A percentile compares a stretch with the other conserved stretches of the same genome.
Evolutionary conservation across 2,329 filamentous ascomycete species (phyloP).

Genomic region (Fusarium paranaense): DNA sequence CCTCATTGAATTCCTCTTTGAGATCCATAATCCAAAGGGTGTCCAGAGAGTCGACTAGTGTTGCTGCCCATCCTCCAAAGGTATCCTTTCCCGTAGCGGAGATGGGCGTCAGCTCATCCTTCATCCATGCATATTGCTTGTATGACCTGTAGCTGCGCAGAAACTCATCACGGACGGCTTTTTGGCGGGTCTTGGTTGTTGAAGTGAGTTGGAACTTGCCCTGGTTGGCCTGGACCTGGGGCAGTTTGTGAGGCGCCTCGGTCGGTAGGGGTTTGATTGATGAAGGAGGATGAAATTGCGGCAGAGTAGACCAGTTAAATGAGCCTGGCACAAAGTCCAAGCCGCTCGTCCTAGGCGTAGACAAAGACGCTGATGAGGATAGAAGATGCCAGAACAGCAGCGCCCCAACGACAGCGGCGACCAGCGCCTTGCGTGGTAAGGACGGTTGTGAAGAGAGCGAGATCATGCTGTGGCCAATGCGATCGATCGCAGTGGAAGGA

Average conservation of each 20-base stretch:
- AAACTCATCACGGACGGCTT: slow-evolving; percentile 56
- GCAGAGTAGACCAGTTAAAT: slow-evolving; percentile 48
- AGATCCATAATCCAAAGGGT: slow-evolving; percentile 74
- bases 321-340: slow-evolving; percentile 37
- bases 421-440: not conserved
- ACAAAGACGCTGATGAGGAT: not conserved
- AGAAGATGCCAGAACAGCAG: not conserved
- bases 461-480: not conserved
- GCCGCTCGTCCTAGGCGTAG: not conserved
- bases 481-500: not conserved
- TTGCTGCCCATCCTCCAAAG: slow-evolving; percentile 69
- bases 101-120: slow-evolving; percentile 64
- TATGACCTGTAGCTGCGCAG: slow-evolving; percentile 63
- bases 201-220: slow-evolving; percentile 33
- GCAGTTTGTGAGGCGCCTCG: slow-evolving; percentile 41
- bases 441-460: slow-evolving; percentile 1
- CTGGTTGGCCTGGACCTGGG: slow-evolving; percentile 46
- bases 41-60: slow-evolving; percentile 70
- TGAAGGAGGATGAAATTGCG: slow-evolving; percentile 45
- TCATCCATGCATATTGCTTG: slow-evolving; percentile 63
- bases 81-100: slow-evolving; percentile 58
- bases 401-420: not conserved
- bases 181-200: slow-evolving; percentile 46
- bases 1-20: slow-evolving; percentile 66
- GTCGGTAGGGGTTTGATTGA: slow-evolving; percentile 48